Evolutionary conservation across 306 rosid genomes (phyloP), one percentile per base, ranked within the genome.

Genomic region (Gillenia trifoliata): DNA sequence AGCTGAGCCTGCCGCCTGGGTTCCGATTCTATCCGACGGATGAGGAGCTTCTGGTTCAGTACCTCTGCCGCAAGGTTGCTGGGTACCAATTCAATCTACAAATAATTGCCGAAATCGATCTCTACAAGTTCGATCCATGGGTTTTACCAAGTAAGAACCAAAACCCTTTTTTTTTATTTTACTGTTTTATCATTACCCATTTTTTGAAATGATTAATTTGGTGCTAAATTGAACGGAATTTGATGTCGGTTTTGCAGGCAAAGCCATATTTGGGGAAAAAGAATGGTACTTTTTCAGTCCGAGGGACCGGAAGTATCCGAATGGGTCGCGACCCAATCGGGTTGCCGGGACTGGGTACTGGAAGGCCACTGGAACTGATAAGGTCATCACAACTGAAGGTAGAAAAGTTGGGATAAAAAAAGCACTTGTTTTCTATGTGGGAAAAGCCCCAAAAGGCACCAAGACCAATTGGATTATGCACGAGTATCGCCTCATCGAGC

Each of bases 381-480:
- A 93, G 65, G 23, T 91, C 0, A 91, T 93, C 72, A 83, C 85
- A 25, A 89, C 92, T 0, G 92, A 93, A 77, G 98, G 97, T 2
- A 76, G 87, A n/a, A 93, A 85, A 77, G 98, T 93, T 33, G 98
- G 98, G 5, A 93, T 93, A 1, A 93, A 93, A 34, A 93, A 93
- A 13, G 92, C 98, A 15, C 95, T 93, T 1, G 98, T 93, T 50
- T 93, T 93, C 80, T 93, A 93, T 68, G 30, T 93, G 43, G 98
- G 98, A 0, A 93, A 93, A 85, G 98, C 98, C 28, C 98, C 98
- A 0, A 93, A 91, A 38, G 97, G 98, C 3, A 88, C 88, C 30
- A 93, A 93, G 76, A 93, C 98, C 3, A 93, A 91, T 62, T 93
- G 98, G 98, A 93, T 93, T 49, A 93, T 93, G 98, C 98, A 93